Base-by-base conservation (phyloP, 1,284 basidiomycete species). In the Ceratobasidium sp. region DNA sequence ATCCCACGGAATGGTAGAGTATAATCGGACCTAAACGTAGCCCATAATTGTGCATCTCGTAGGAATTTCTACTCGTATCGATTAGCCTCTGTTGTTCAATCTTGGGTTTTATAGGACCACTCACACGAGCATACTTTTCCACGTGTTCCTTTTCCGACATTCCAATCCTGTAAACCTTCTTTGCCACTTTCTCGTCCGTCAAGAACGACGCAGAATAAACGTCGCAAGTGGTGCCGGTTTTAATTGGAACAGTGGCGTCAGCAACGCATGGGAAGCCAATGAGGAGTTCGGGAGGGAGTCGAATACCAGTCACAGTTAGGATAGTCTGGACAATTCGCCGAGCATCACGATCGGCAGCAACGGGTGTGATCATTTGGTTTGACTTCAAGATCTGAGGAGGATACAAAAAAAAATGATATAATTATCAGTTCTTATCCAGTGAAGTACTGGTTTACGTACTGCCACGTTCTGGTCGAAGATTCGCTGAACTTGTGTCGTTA, bases 1-100 rank as follows among this genome's bases (percentile, higher is more conserved):
- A 60, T 8, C 17, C 67, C 67, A 69, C 56, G 56, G 26, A 69
- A 69, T 20, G 49, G 67, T 11, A 69, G 51, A n/a, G 67, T 69
- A 39, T 69, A 58, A 39, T 54, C 51, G 35, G 67, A 69, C 53
- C 67, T 53, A 23, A 69, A 54, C 31, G 51, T 35, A n/a, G 31
- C 10, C 67, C 51, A 69, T 35, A 69, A 31, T 4, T 58, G n/a
- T 2, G 67, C 67, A 42, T 54, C 53, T 7, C 67, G 28, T 17
- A 69, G 15, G 17, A 69, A 56, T 33, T 51, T 51, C 67, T 53
- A 42, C 23, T 23, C 33, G 23, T 35, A 26, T n/a, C 7, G 7
- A 1, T 56, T 31, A 58, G 42, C 17, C 42, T 45, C 1, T 45
- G 7, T 45, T 11, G 10, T 17, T 45, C 11, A 45, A 2, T 42